phyloP scores from a whole-genome alignment of 228 moss, liverwort and hornwort genomes.

The Sphagnum fallax region DNA sequence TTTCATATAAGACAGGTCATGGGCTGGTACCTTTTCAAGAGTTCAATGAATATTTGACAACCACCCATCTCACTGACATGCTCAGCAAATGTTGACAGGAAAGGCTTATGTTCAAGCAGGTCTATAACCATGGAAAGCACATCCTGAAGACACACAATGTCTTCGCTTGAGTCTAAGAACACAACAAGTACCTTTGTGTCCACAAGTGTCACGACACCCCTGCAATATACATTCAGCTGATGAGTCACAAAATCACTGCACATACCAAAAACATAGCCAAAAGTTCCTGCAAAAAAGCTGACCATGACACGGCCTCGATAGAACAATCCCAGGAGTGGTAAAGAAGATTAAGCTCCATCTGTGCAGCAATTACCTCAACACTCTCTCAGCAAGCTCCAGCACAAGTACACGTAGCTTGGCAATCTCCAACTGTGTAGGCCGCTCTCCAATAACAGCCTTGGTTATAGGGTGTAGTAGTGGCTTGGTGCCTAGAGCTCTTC shows the following conservation, averaged over 20 bases:
- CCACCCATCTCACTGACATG: slow-evolving; percentile 32
- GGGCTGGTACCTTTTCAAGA: slow-evolving; percentile 18
- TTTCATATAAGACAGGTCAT: too few species aligned
- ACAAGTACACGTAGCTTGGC: slow-evolving; percentile 27
- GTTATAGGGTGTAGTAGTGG: slow-evolving; percentile 18
- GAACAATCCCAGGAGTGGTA: not conserved
- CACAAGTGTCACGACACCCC: slow-evolving; percentile 20
- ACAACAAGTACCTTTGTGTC: slow-evolving; percentile 26
- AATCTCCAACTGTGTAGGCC: slow-evolving; percentile 22
- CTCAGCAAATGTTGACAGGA: slow-evolving; percentile 22
- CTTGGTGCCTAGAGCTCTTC: slow-evolving; percentile 18
- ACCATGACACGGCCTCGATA: not conserved
- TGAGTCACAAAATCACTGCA: not conserved
- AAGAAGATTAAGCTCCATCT: not conserved
- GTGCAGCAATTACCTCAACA: slow-evolving; percentile 15
- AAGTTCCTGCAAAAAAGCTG: not conserved
- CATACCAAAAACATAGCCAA: not conserved
- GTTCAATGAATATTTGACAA: slow-evolving; percentile 21
- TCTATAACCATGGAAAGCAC: slow-evolving; percentile 26
- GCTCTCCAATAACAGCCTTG: slow-evolving; percentile 20
- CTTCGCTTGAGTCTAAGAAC: slow-evolving; percentile 27
- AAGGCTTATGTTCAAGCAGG: slow-evolving; percentile 15
- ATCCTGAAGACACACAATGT: slow-evolving; percentile 32
- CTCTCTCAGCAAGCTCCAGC: slow-evolving; percentile 20
- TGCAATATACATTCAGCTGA: slow-evolving; percentile 6